Conservation (phyloP, 768 basidiomycete genomes). For the Leccinum sublutescens region DNA sequence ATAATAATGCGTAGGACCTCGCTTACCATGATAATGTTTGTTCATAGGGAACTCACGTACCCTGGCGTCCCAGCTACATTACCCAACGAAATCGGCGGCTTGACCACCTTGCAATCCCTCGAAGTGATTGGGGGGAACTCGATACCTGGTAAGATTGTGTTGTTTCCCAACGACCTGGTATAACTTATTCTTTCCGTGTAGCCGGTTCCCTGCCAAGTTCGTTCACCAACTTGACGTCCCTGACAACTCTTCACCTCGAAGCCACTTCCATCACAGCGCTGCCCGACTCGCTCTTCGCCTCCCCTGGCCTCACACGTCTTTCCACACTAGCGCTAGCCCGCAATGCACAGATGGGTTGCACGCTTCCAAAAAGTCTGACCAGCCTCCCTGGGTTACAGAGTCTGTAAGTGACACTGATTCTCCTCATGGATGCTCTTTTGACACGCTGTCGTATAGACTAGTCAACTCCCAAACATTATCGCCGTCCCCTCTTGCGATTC, state of each 20-base stretch:
- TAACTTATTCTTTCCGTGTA: slow-evolving; percentile 12
- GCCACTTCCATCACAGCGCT: slow-evolving; percentile 39
- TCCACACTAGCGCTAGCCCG: slow-evolving; percentile 38
- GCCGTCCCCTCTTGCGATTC: slow-evolving; percentile 30
- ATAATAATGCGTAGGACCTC: neutral
- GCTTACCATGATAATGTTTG: neutral
- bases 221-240: slow-evolving; percentile 37
- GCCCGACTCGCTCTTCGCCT: slow-evolving; percentile 34
- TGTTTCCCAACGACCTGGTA: neutral
- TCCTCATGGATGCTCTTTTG: neutral
- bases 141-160: slow-evolving; percentile 39
- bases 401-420: slow-evolving; percentile 32
- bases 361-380: slow-evolving; percentile 37
- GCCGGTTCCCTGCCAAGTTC: slow-evolving; percentile 42
- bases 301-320: slow-evolving; percentile 32
- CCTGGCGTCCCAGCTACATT: slow-evolving; percentile 47
- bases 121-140: slow-evolving; percentile 40
- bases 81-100: slow-evolving; percentile 40
- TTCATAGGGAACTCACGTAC: slow-evolving; percentile 38
- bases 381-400: slow-evolving; percentile 34
- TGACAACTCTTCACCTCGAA: slow-evolving; percentile 41
- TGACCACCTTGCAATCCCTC: slow-evolving; percentile 39
- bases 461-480: slow-evolving; percentile 37
- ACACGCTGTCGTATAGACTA: slow-evolving; percentile 25
- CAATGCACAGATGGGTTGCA: slow-evolving; percentile 39